A percentile compares a stretch with the other conserved stretches of the same genome.
Evolutionary conservation across 148 eudicot genomes (phyloP).

Genomic region (Rhododendron mucronatum): DNA sequence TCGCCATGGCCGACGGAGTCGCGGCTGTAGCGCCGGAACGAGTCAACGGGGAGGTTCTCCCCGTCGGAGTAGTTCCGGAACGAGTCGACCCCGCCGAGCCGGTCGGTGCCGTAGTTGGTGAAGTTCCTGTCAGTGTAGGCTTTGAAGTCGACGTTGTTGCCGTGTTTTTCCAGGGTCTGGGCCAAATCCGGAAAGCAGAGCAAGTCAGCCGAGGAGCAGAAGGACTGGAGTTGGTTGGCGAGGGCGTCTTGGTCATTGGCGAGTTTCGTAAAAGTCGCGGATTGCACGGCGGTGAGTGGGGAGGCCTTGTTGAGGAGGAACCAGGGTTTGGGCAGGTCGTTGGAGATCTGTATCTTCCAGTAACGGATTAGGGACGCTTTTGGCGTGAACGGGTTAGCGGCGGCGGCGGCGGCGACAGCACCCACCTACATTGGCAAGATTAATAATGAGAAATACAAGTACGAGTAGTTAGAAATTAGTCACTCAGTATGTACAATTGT

Average conservation of each 20-base stretch:
- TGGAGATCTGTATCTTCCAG: constrained; percentile 58
- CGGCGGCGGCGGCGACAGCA: background rate
- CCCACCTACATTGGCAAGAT: constrained; percentile 21
- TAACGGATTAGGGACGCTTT: constrained; percentile 38
- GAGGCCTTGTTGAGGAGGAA: constrained; percentile 41
- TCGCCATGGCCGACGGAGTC: constrained; percentile 43
- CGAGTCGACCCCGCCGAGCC: constrained; percentile 33
- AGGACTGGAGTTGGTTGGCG: constrained; percentile 25
- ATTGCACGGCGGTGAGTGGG: constrained; percentile 40
- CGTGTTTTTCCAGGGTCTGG: constrained; percentile 21
- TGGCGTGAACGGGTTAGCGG: constrained; percentile 42
- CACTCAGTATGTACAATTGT: too few species aligned
- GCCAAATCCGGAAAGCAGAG: constrained; percentile 38
- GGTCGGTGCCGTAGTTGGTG: constrained; percentile 43
- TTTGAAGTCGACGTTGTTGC: constrained; percentile 14
- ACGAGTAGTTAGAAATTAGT: background rate
- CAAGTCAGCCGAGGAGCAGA: constrained; percentile 37
- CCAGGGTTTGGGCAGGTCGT: constrained; percentile 33
- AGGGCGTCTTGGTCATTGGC: constrained; percentile 30
- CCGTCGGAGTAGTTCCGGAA: constrained; percentile 37
- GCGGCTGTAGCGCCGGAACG: constrained; percentile 47
- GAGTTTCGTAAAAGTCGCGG: constrained; percentile 34
- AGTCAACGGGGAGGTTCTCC: constrained; percentile 25
- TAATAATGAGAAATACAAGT: background rate
- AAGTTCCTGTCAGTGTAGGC: constrained; percentile 36